Evolutionary conservation across 805 yeast species (phyloP), one percentile per base, ranked within the genome.

Genomic region (Candida gorgasii): DNA sequence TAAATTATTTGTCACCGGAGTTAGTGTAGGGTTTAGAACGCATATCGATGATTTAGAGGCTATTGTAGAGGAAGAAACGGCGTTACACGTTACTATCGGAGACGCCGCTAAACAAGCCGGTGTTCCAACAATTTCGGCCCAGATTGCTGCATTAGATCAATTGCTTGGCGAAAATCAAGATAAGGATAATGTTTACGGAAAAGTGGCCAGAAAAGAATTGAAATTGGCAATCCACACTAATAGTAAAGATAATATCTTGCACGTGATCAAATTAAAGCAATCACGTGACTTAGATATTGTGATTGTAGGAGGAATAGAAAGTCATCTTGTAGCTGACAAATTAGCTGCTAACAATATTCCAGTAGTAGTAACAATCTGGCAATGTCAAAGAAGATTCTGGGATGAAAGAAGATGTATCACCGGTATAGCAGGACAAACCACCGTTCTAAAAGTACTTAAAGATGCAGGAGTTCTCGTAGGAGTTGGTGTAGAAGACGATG

Each of bases 361-460:
- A 11, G 43, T 40, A 23, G 43, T 40, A 16, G 37, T 40, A 5
- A 17, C 43, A 6, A 30, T 31, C 9, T 40, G 43, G 43, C 39
- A 33, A n/a, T 40, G 43, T 31, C 43, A 40, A 27, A 23, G 43
- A 14, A 32, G 22, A 23, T 40, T 29, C 33, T 40, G 43, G 43
- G 43, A 40, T 16, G 43, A 40, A 24, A 14, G 39, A 17, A 22
- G 43, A 26, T 40, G 43, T 27, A 19, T 40, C 12, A 32, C 31
- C 13, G 43, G 43, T 4, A 20, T 40, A 4, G 43, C 24, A 8
- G 43, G 43, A 4, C 28, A 40, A 17, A 8, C 43, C 23, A 40
- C 43, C 14, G 39, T 33, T n/a, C 5, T 40, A 13, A 33, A 32
- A 15, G 43, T 33, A 5, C 39, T 40, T 17, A 18, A 32, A 7